A percentile compares a stretch with the other conserved stretches of the same genome.
Conservation (phyloP, 2,329 filamentous ascomycete genomes). For the Scleromitrula shiraiana region DNA sequence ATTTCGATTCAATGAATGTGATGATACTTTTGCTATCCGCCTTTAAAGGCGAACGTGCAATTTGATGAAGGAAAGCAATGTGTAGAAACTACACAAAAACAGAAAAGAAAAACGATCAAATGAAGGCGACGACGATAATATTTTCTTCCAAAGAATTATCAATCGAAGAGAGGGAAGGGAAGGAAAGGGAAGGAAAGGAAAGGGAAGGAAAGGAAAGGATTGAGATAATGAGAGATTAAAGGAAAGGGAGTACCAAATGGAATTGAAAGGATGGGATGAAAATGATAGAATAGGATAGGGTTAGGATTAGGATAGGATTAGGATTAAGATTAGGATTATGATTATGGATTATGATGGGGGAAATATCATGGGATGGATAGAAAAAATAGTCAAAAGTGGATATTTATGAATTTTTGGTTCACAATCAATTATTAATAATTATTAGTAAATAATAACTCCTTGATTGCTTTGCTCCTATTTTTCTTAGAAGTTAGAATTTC, state of each 20-base stretch:
- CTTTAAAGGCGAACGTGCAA: not conserved
- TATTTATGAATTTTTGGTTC: too few species aligned
- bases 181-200: not conserved
- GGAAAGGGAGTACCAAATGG: too few species aligned
- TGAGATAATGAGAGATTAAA: too few species aligned
- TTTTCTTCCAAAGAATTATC: not conserved
- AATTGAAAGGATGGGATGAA: not conserved
- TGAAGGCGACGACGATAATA: not conserved
- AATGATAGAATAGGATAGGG: not conserved
- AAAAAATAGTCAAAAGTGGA: too few species aligned
- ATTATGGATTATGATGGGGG: too few species aligned
- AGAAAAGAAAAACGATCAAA: not conserved
- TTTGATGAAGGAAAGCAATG: slow-evolving; percentile 4
- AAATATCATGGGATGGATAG: too few species aligned
- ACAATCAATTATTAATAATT: too few species aligned
- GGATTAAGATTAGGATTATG: too few species aligned
- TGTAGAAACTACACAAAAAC: not conserved
- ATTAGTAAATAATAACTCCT: too few species aligned
- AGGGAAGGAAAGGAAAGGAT: too few species aligned
- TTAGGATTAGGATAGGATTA: not conserved
- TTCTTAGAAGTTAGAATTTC: too few species aligned
- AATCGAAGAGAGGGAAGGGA: not conserved
- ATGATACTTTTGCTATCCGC: not conserved
- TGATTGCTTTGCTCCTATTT: too few species aligned
- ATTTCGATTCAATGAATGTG: not conserved